Conservation (phyloP, 495 filamentous ascomycete genomes). For the Penicillium steckii region DNA sequence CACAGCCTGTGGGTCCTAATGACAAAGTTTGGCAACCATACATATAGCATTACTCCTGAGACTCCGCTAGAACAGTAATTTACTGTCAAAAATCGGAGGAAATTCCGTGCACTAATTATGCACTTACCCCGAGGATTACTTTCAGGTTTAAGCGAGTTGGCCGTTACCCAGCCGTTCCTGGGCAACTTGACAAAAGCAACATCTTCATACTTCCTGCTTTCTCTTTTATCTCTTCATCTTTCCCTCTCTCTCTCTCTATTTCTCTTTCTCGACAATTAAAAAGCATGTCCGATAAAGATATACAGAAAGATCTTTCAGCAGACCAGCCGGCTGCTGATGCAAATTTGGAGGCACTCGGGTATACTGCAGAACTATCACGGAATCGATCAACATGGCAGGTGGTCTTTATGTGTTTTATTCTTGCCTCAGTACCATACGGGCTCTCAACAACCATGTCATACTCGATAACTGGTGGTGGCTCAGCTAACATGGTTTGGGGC, state of each 20-base stretch:
- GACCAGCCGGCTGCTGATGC: constrained; percentile 13
- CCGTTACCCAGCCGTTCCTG: background rate
- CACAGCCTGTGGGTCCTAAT: background rate
- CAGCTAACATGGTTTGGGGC: constrained; percentile 61
- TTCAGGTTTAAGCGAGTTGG: background rate
- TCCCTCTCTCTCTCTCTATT: background rate
- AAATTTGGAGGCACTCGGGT: constrained; percentile 43
- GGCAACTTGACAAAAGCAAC: background rate
- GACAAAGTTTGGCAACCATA: background rate
- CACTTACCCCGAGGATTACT: background rate
- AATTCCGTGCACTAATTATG: background rate
- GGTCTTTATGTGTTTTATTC: constrained; percentile 40
- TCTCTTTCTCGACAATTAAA: too few species aligned
- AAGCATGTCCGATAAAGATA: background rate
- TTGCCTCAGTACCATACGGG: constrained; percentile 55
- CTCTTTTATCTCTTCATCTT: background rate
- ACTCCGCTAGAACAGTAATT: background rate
- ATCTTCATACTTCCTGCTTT: background rate
- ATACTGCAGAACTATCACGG: constrained; percentile 53
- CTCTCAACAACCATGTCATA: constrained; percentile 61
- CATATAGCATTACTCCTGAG: too few species aligned
- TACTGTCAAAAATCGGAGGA: background rate
- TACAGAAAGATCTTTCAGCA: background rate
- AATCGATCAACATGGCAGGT: constrained; percentile 47
- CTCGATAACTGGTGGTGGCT: constrained; percentile 55